These are phyloP conservation scores for Lepiota venenata DNA, from an alignment of 768 basidiomycete genomes.

Conservation along the genomic window DNA sequence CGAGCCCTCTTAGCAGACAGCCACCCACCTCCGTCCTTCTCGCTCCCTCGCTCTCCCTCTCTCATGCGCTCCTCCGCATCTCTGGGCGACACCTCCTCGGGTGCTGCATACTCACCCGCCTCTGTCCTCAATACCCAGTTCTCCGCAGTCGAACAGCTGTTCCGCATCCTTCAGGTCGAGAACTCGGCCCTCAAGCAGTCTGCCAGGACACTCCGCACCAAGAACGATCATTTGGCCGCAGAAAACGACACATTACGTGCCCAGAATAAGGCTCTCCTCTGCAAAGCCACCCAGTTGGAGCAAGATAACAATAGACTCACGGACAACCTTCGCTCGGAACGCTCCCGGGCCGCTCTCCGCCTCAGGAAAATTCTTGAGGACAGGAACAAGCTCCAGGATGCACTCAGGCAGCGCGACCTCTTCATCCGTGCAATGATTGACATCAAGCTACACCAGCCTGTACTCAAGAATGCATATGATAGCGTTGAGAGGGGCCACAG, in stretches of 20 bases:
- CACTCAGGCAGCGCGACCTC: slow-evolving; percentile 27
- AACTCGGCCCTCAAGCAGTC: neutral
- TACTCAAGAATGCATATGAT: slow-evolving; percentile 26
- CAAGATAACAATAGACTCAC: slow-evolving; percentile 1
- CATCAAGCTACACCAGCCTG: slow-evolving; percentile 29
- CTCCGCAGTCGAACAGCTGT: neutral
- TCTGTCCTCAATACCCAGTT: slow-evolving; percentile 4
- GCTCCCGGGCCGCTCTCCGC: neutral
- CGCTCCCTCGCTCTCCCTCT: neutral
- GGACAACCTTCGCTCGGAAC: slow-evolving; percentile 1
- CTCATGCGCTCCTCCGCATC: neutral
- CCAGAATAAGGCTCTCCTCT: neutral
- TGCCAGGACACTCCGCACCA: neutral
- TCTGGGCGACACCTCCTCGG: neutral
- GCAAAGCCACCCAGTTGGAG: neutral
- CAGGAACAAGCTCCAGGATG: slow-evolving; percentile 24
- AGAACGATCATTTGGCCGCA: neutral
- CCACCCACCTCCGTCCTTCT: neutral
- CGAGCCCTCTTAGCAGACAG: slow-evolving; percentile 1
- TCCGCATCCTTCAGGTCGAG: slow-evolving; percentile 5
- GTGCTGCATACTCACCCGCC: slow-evolving; percentile 1
- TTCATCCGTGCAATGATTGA: slow-evolving; percentile 36
- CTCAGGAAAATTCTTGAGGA: slow-evolving; percentile 14
- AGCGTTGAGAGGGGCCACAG: slow-evolving; percentile 26
- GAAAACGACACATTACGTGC: neutral